phyloP scores from a whole-genome alignment of 2,329 filamentous ascomycete species.

The Colletotrichum musicola region DNA sequence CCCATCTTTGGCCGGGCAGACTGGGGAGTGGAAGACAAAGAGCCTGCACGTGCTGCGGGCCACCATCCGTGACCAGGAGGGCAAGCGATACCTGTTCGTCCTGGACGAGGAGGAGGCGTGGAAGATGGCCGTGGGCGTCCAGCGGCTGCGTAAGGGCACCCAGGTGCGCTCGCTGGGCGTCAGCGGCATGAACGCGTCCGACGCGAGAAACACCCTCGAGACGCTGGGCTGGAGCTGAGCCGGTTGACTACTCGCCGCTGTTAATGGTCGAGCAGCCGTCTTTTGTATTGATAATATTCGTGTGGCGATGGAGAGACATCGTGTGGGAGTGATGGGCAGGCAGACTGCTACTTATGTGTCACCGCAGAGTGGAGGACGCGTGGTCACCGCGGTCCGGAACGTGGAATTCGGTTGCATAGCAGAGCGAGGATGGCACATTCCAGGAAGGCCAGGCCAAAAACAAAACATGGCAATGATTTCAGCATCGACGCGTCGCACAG shows the following conservation, averaged over 20 bases:
- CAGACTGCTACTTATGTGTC: slow-evolving; percentile 21
- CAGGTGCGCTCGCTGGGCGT: slow-evolving; percentile 72
- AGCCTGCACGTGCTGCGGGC: slow-evolving; percentile 74
- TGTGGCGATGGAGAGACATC: neutral
- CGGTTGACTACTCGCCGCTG: neutral
- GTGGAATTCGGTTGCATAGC: slow-evolving; percentile 41
- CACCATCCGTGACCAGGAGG: slow-evolving; percentile 74
- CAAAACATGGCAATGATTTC: slow-evolving; percentile 30
- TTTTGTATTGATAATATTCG: slow-evolving; percentile 10
- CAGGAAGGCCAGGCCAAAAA: slow-evolving; percentile 27
- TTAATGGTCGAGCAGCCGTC: neutral
- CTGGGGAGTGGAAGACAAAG: slow-evolving; percentile 66
- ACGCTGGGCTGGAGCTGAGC: slow-evolving; percentile 66
- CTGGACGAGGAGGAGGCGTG: slow-evolving; percentile 74
- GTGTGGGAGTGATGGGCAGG: neutral
- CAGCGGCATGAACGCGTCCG: slow-evolving; percentile 65
- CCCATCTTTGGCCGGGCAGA: slow-evolving; percentile 56
- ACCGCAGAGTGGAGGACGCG: slow-evolving; percentile 6
- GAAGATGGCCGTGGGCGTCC: slow-evolving; percentile 74
- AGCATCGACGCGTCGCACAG: slow-evolving; percentile 23
- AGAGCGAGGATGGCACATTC: slow-evolving; percentile 38
- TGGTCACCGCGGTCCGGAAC: slow-evolving; percentile 25
- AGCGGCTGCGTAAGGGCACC: slow-evolving; percentile 70
- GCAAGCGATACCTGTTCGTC: slow-evolving; percentile 75
- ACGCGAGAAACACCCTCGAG: slow-evolving; percentile 68